Percentiles rank a stretch among this genome's conserved stretches.
These are phyloP conservation scores for Letharia lupina DNA, from an alignment of 495 filamentous ascomycete genomes.

Conservation along the genomic window DNA sequence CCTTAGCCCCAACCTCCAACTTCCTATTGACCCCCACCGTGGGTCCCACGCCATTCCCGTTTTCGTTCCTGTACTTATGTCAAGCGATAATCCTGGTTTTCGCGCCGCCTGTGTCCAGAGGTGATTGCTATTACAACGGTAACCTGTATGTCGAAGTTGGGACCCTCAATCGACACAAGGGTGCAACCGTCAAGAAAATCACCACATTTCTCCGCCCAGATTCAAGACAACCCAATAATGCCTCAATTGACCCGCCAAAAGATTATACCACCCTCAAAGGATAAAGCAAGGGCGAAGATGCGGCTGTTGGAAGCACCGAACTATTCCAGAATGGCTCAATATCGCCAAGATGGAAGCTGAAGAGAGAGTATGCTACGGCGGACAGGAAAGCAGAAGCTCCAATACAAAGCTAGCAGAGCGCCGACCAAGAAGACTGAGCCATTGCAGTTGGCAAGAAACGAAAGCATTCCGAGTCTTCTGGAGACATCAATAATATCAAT, in stretches of 20 bases:
- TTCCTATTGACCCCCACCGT: too few relatives aligned
- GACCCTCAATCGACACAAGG: constrained; percentile 42
- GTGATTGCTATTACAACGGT: constrained; percentile 31
- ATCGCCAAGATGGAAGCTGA: constrained; percentile 41
- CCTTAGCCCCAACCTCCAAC: too few relatives aligned
- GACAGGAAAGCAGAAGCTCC: constrained; percentile 39
- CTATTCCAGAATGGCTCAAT: constrained; percentile 30
- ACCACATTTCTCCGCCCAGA: constrained; percentile 36
- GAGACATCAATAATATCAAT: constrained; percentile 1
- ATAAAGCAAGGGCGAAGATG: constrained; percentile 49
- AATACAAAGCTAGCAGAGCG: constrained; percentile 20
- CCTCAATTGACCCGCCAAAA: constrained; percentile 28
- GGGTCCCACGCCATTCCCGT: too few relatives aligned
- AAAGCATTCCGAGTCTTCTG: constrained; percentile 14
- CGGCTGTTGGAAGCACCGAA: constrained; percentile 45
- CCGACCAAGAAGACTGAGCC: background rate
- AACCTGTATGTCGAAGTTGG: constrained; percentile 42
- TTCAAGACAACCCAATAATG: constrained; percentile 18
- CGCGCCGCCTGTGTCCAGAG: constrained; percentile 24
- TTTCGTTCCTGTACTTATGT: background rate
- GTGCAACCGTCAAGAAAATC: constrained; percentile 41
- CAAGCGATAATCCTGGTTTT: constrained; percentile 25
- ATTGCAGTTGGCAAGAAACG: constrained; percentile 19
- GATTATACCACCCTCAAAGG: constrained; percentile 45
- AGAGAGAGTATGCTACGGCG: constrained; percentile 42